A percentile compares a stretch with the other conserved stretches of the same genome.
Conservation (phyloP, 2,329 filamentous ascomycete genomes). For the Fusarium irregulare region DNA sequence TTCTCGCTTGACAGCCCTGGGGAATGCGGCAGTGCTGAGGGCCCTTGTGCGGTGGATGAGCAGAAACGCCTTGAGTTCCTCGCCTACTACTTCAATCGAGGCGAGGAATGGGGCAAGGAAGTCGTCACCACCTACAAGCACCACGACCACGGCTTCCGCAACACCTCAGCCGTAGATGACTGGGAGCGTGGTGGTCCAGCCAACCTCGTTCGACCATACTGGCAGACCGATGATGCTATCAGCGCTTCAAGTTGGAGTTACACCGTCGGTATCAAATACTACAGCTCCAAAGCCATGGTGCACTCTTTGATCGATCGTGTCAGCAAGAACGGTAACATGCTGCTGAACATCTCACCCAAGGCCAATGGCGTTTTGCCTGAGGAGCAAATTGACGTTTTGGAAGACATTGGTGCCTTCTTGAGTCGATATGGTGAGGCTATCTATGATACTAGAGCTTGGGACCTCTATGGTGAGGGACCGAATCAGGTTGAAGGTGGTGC, state of each 20-base stretch:
- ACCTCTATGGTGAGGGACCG: constrained; percentile 6
- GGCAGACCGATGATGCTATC: constrained; percentile 17
- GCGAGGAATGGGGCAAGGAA: constrained; percentile 13
- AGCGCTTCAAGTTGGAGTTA: constrained; percentile 26
- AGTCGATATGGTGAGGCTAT: constrained; percentile 7
- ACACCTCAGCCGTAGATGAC: constrained; percentile 17
- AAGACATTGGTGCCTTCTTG: constrained; percentile 12
- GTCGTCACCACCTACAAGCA: constrained; percentile 18
- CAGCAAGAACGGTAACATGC: constrained; percentile 22
- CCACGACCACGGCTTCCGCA: constrained; percentile 15
- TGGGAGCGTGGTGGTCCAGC: constrained; percentile 14
- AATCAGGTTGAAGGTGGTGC: constrained; percentile 16
- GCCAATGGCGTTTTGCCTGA: neutral
- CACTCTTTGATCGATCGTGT: constrained; percentile 16
- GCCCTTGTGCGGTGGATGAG: constrained; percentile 13
- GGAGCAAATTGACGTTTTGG: constrained; percentile 14
- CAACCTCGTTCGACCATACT: constrained; percentile 12
- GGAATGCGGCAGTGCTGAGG: neutral
- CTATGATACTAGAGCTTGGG: constrained; percentile 9
- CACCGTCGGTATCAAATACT: constrained; percentile 16
- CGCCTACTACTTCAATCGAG: constrained; percentile 16
- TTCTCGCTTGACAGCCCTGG: constrained; percentile 13
- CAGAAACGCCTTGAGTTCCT: constrained; percentile 8
- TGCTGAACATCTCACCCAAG: constrained; percentile 14
- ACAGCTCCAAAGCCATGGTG: constrained; percentile 16